A percentile compares a stretch with the other conserved stretches of the same genome.
Conservation (phyloP, 2,329 filamentous ascomycete genomes). For the Cytospora chrysosperma region DNA sequence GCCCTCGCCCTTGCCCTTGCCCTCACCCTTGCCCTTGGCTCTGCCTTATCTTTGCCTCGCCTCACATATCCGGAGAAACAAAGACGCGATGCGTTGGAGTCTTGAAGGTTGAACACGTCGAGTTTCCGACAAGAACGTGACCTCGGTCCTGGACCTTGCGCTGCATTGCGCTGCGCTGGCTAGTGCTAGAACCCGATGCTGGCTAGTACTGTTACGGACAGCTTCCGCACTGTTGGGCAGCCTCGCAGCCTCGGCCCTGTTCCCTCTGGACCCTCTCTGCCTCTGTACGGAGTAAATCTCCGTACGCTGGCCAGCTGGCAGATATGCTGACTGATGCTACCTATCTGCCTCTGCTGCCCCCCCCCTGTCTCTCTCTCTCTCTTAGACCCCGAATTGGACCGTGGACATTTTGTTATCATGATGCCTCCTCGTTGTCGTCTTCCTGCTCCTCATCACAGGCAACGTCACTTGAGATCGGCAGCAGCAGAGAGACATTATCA, state of each 20-base stretch:
- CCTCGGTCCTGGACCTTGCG: not conserved
- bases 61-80: not conserved
- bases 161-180: not conserved
- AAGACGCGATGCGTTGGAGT: constrained; percentile 14
- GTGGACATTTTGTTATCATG: constrained; percentile 3
- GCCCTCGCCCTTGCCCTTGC: not conserved
- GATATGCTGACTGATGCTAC: constrained; percentile 11
- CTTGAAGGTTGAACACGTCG: constrained; percentile 9
- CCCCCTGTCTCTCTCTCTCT: too few relatives aligned
- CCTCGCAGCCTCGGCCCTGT: constrained; percentile 1
- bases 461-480: constrained; percentile 12
- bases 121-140: constrained; percentile 2
- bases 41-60: too few relatives aligned
- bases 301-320: constrained; percentile 21
- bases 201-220: constrained; percentile 1
- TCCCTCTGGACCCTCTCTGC: not conserved
- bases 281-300: not conserved
- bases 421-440: not conserved
- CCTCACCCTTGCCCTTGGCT: not conserved
- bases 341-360: not conserved
- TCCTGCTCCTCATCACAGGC: not conserved
- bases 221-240: constrained; percentile 7
- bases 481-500: not conserved
- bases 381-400: too few relatives aligned
- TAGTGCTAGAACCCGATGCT: not conserved